A percentile compares a stretch with the other conserved stretches of the same genome.
Evolutionary conservation across 495 filamentous ascomycete species (phyloP).

Genomic region (Friedmanniomyces simplex): DNA sequence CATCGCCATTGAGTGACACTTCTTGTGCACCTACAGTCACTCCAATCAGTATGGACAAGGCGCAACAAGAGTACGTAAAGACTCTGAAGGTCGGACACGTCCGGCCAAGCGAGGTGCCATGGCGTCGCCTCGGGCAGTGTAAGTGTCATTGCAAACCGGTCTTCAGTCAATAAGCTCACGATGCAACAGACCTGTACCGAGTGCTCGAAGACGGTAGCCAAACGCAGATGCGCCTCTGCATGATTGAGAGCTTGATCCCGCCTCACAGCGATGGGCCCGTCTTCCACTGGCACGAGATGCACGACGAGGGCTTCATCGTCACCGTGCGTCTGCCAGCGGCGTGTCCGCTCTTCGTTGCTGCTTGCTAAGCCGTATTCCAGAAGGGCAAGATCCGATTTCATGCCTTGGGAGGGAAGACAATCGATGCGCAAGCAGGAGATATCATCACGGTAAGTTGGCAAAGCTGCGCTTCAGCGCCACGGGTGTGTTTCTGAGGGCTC

Average conservation of each 20-base stretch:
- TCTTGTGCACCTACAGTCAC: background rate
- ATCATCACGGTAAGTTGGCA: conserved; percentile 24
- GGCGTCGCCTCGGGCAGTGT: background rate
- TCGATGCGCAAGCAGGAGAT: conserved; percentile 39
- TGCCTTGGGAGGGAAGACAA: conserved; percentile 29
- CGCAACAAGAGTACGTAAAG: background rate
- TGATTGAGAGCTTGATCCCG: conserved; percentile 2
- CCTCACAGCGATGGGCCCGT: conserved; percentile 34
- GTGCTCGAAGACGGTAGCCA: background rate
- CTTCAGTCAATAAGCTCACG: background rate
- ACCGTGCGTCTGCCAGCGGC: no score
- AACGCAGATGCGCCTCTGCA: background rate
- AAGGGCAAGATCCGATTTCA: conserved; percentile 36
- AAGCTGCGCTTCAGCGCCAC: background rate
- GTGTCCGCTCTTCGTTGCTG: no score
- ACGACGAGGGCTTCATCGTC: conserved; percentile 42
- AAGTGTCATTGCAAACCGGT: background rate
- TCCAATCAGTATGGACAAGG: background rate
- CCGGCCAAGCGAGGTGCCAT: background rate
- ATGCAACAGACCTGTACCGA: background rate
- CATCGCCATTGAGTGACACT: background rate
- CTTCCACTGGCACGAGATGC: conserved; percentile 34
- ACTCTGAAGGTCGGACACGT: background rate
- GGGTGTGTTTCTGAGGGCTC: background rate
- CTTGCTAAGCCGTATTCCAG: no score